Evolutionary conservation across 2,329 filamentous ascomycete genomes (phyloP).

Genomic region (Monosporascus sp.): DNA sequence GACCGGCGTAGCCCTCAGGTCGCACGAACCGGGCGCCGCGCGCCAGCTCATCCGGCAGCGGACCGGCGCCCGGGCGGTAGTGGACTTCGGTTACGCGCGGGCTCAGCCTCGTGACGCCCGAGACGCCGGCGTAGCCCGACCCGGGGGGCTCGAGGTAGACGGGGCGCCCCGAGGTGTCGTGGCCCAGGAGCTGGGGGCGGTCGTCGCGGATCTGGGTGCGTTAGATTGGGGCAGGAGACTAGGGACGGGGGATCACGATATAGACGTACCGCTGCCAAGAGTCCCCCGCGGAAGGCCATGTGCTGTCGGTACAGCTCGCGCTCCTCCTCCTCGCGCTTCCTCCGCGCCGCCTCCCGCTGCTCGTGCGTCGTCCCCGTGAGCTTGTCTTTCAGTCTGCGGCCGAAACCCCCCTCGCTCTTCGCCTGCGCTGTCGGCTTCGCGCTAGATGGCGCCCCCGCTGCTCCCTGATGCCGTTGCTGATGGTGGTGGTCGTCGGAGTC

Average conservation of each 20-base stretch:
- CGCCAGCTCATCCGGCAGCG: slow-evolving; percentile 22
- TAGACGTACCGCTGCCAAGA: slow-evolving; percentile 37
- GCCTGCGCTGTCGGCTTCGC: too few relatives aligned
- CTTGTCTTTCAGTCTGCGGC: slow-evolving; percentile 54
- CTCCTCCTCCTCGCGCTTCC: slow-evolving; percentile 43
- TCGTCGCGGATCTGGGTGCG: slow-evolving; percentile 35
- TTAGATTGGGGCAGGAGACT: neutral
- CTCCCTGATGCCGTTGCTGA: too few relatives aligned
- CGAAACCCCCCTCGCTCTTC: slow-evolving; percentile 32
- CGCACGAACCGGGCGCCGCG: slow-evolving; percentile 39
- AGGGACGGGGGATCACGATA: neutral
- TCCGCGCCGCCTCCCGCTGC: slow-evolving; percentile 42
- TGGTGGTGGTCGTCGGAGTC: too few relatives aligned
- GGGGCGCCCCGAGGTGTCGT: slow-evolving; percentile 46
- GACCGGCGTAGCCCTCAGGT: slow-evolving; percentile 19
- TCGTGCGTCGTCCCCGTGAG: slow-evolving; percentile 51
- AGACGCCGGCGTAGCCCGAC: slow-evolving; percentile 17
- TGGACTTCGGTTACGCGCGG: slow-evolving; percentile 22
- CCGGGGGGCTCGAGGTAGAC: slow-evolving; percentile 54
- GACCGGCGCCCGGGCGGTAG: slow-evolving; percentile 20
- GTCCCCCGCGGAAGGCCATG: slow-evolving; percentile 41
- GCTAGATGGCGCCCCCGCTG: too few relatives aligned
- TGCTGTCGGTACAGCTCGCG: slow-evolving; percentile 46
- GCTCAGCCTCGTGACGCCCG: slow-evolving; percentile 8
- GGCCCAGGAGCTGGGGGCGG: slow-evolving; percentile 49